A percentile compares a stretch with the other conserved stretches of the same genome.
Evolutionary conservation across 352 stramenopile genomes (phyloP).

Genomic region (Halophytophthora polymorphica): DNA sequence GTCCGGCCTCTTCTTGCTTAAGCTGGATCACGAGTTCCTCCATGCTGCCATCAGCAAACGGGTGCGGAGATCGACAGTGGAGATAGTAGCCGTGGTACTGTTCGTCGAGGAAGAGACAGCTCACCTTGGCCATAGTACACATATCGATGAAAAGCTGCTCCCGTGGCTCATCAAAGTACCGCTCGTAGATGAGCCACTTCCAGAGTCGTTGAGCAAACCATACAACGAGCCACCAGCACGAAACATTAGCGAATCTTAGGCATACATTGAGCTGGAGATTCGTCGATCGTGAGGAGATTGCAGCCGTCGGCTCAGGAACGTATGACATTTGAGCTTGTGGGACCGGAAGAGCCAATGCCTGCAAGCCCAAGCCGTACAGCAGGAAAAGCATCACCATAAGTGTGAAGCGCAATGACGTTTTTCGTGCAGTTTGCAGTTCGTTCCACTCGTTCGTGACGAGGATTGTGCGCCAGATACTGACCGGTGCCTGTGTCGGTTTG

Average conservation of each 20-base stretch:
- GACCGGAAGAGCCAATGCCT: conserved; percentile 46
- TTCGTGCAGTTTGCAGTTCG: conserved; percentile 82
- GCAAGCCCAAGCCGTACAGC: conserved; percentile 72
- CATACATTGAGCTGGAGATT: conserved; percentile 73
- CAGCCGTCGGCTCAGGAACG: conserved; percentile 22
- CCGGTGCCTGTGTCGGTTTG: conserved; percentile 41
- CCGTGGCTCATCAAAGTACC: conserved; percentile 65
- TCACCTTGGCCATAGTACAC: conserved; percentile 93
- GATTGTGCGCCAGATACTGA: conserved; percentile 94
- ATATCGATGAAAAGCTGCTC: conserved; percentile 91
- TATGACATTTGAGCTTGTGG: conserved; percentile 52
- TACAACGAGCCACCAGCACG: conserved; percentile 82
- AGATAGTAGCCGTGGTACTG: conserved; percentile 94
- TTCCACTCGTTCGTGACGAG: conserved; percentile 94
- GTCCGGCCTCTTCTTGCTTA: conserved; percentile 85
- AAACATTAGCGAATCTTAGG: conserved; percentile 88
- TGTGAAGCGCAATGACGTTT: conserved; percentile 79
- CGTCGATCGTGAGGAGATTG: conserved; percentile 2
- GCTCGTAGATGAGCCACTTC: conserved; percentile 87
- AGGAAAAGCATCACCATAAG: conserved; percentile 88
- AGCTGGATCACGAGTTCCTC: conserved; percentile 89
- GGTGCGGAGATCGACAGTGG: conserved; percentile 92
- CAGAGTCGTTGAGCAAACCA: conserved; percentile 80
- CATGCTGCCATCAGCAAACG: conserved; percentile 92
- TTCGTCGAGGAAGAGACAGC: conserved; percentile 90